Percentiles rank a stretch among this genome's conserved stretches.
phyloP scores from a whole-genome alignment of 352 stramenopile species.

The Phytophthora colocasiae region DNA sequence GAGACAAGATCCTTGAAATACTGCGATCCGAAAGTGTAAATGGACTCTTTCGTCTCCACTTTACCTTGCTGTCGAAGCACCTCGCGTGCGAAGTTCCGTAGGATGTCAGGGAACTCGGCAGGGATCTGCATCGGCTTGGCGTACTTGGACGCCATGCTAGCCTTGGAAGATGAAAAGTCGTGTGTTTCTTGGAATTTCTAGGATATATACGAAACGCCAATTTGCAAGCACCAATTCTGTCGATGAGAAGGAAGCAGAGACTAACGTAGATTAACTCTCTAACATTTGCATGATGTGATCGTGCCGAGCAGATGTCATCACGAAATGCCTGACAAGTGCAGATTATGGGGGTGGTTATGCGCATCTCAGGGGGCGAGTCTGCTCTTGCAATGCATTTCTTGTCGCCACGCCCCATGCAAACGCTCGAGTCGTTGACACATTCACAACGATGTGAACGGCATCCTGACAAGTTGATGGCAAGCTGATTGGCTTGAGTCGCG shows the following conservation, averaged over 20 bases:
- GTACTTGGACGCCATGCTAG: slow-evolving; percentile 83
- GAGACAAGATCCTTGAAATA: slow-evolving; percentile 73
- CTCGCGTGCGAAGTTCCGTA: slow-evolving; percentile 83
- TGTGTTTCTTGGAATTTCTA: not conserved
- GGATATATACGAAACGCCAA: slow-evolving; percentile 21
- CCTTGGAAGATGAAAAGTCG: slow-evolving; percentile 23
- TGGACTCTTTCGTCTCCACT: slow-evolving; percentile 79
- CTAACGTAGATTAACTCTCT: slow-evolving; percentile 17
- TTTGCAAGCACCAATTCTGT: not conserved
- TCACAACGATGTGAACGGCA: slow-evolving; percentile 12
- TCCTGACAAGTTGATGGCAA: slow-evolving; percentile 16
- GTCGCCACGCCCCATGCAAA: not conserved
- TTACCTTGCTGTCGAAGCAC: slow-evolving; percentile 86
- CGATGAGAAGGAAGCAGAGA: slow-evolving; percentile 10
- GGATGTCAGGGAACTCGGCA: slow-evolving; percentile 70
- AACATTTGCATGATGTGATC: slow-evolving; percentile 6
- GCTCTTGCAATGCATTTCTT: slow-evolving; percentile 24
- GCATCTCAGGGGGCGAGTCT: slow-evolving; percentile 21
- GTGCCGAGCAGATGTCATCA: slow-evolving; percentile 9
- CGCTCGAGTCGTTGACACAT: slow-evolving; percentile 12
- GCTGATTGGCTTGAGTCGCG: slow-evolving; percentile 37
- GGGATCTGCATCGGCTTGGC: slow-evolving; percentile 83
- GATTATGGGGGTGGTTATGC: slow-evolving; percentile 31
- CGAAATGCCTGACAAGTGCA: slow-evolving; percentile 19
- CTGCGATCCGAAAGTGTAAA: slow-evolving; percentile 76